Conservation (phyloP, 140 eudicot species). For the Oenanthe javanica region DNA sequence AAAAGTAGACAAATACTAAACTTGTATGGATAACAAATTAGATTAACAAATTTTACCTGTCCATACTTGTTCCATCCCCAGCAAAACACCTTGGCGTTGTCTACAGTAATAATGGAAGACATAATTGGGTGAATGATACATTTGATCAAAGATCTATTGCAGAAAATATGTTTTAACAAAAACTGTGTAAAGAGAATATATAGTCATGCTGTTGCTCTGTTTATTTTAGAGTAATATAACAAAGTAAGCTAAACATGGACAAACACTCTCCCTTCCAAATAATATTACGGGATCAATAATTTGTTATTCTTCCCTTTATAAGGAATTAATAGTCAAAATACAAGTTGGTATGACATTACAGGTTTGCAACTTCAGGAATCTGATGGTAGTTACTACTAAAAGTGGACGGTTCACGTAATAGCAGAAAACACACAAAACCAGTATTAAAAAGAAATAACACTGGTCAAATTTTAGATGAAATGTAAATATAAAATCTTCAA, state of each 20-base stretch:
- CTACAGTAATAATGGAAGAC: constrained; percentile 26
- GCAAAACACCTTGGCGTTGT: constrained; percentile 72
- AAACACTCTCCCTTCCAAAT: neutral
- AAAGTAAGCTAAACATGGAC: neutral
- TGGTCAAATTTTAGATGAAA: neutral
- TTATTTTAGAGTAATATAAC: no score
- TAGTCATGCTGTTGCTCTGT: neutral
- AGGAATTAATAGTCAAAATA: neutral
- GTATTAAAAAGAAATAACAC: neutral
- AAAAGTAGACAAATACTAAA: neutral
- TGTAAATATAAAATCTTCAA: neutral
- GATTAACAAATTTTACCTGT: constrained; percentile 43
- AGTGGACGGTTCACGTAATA: neutral
- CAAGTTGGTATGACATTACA: neutral
- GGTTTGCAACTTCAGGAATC: neutral
- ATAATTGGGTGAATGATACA: neutral
- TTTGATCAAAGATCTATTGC: neutral
- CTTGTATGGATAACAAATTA: neutral
- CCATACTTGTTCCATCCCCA: constrained; percentile 99
- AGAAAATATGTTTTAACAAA: neutral
- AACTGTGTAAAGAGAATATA: neutral
- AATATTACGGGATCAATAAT: no score
- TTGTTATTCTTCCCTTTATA: neutral
- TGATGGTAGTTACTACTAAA: neutral
- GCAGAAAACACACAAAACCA: neutral